Percentiles rank a stretch among this genome's conserved stretches.
These are phyloP conservation scores for Penicillium verhagenii DNA, from an alignment of 495 filamentous ascomycete genomes.

Conservation along the genomic window DNA sequence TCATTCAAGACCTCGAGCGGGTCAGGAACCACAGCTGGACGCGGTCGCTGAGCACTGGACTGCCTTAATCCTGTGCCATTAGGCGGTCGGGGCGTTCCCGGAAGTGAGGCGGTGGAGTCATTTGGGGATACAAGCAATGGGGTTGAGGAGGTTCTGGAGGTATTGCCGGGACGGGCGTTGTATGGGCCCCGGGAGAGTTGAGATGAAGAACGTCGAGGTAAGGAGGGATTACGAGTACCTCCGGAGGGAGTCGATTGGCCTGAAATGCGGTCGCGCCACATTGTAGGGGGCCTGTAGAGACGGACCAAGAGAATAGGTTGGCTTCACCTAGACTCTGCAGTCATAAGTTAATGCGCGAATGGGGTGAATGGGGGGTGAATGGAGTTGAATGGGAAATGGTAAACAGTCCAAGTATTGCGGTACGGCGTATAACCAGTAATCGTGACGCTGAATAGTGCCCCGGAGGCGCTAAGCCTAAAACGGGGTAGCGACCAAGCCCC, in stretches of 20 bases:
- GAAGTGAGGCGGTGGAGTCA: constrained; percentile 72
- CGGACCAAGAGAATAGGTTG: neutral
- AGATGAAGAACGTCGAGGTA: constrained; percentile 60
- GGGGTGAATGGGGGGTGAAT: too few relatives aligned
- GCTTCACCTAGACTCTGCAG: neutral
- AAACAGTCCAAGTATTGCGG: neutral
- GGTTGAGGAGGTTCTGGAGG: constrained; percentile 62
- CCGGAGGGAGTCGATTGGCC: constrained; percentile 65
- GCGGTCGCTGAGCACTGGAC: constrained; percentile 41
- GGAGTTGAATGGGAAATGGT: neutral
- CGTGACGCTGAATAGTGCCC: constrained; percentile 6
- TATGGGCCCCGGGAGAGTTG: constrained; percentile 38
- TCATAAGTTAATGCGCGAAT: too few relatives aligned
- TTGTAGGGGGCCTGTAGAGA: constrained; percentile 31
- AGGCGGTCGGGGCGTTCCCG: constrained; percentile 55
- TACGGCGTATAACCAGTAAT: constrained; percentile 4
- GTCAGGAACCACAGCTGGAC: constrained; percentile 58
- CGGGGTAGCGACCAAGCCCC: constrained; percentile 38
- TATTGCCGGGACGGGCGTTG: constrained; percentile 56
- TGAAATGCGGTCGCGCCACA: constrained; percentile 89
- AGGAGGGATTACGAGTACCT: constrained; percentile 69
- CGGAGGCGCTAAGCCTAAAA: constrained; percentile 30
- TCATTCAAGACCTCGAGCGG: constrained; percentile 69
- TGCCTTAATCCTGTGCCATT: constrained; percentile 69
- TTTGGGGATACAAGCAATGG: constrained; percentile 63